Base-by-base conservation (phyloP, 208 protist species). In the Wallacemonas sp. region DNA sequence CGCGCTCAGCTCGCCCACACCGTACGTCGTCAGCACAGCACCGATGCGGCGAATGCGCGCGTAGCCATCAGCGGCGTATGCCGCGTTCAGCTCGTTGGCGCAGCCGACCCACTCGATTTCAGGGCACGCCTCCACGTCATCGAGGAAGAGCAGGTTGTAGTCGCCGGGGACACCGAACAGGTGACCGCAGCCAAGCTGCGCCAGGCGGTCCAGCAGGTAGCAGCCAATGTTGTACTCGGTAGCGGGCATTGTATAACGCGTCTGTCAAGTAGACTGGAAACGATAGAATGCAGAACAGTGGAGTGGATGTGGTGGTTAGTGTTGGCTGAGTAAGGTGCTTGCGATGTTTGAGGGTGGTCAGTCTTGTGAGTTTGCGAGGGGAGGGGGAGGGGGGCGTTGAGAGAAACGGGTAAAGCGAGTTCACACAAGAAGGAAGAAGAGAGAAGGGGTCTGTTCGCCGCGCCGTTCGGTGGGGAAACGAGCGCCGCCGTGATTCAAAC, bases 81-180 rank as follows among this genome's bases (percentile, higher is more conserved):
- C 77, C n/a, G 68, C 77, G 69, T 83, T 83, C 65, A 79, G 75
- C 65, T 80, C 74, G 63, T 84, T 80, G 27, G 66, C 63, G 68
- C 79, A 84, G 26, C 79, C 70, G 19, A 80, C 71, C 70, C 74
- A 80, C 64, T 77, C 30, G n/a, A 85, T 38, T 36, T 22, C 62
- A 44, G 69, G 15, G 21, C 54, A 33, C 59, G 74, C 70, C 51
- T 61, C 54, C 42, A 79, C 56, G 66, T 85, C 71, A 42, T 82
- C 75, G 27, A 79, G 67, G 60, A 82, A 85, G 65, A 74, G 75
- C 54, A 81, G 70, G 55, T 73, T 81, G 70, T 80, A 81, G 63
- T 85, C 79, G 51, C 71, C 75, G 53, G 79, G 79, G 24, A 82
- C 72, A 47, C 68, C 75, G 70, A 85, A 79, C 17, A 85, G 66